phyloP scores from a whole-genome alignment of 2,329 filamentous ascomycete genomes.

The Penicillium janthinellum region DNA sequence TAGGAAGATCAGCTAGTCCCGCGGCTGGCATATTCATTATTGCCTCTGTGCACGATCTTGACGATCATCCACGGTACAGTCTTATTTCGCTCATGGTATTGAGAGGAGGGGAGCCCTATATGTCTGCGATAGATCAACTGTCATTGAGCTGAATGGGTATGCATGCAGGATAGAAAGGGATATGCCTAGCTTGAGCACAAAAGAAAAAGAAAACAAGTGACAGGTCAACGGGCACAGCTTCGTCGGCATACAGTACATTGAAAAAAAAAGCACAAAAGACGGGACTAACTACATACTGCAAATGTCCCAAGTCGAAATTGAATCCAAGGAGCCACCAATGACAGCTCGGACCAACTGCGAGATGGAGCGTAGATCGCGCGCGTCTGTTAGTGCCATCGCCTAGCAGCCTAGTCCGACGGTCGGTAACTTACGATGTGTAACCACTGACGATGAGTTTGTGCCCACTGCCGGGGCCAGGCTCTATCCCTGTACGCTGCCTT shows the following conservation, averaged over 20 bases:
- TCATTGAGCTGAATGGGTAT: not conserved
- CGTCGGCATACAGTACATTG: not conserved
- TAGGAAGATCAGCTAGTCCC: not conserved
- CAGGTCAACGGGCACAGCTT: not conserved
- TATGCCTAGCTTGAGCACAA: no score
- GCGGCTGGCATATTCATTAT: not conserved
- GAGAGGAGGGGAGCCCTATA: not conserved
- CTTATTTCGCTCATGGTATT: not conserved
- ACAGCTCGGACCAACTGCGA: constrained; percentile 6
- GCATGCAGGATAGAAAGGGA: not conserved
- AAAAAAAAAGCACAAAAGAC: not conserved
- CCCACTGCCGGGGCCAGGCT: not conserved
- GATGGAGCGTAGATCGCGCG: constrained; percentile 8
- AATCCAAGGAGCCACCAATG: not conserved
- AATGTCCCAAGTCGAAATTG: no score
- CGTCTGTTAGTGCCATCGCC: constrained; percentile 4
- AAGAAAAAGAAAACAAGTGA: not conserved
- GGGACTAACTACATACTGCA: no score
- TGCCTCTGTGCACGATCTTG: not conserved
- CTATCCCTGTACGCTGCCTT: not conserved
- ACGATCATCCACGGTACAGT: not conserved
- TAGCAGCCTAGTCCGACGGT: not conserved
- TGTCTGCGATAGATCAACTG: not conserved
- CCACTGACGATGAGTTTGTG: no score
- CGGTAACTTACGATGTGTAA: no score